Evolutionary conservation across 176 grass and related monocot genomes (phyloP).

Genomic region (Dactylis glomerata): DNA sequence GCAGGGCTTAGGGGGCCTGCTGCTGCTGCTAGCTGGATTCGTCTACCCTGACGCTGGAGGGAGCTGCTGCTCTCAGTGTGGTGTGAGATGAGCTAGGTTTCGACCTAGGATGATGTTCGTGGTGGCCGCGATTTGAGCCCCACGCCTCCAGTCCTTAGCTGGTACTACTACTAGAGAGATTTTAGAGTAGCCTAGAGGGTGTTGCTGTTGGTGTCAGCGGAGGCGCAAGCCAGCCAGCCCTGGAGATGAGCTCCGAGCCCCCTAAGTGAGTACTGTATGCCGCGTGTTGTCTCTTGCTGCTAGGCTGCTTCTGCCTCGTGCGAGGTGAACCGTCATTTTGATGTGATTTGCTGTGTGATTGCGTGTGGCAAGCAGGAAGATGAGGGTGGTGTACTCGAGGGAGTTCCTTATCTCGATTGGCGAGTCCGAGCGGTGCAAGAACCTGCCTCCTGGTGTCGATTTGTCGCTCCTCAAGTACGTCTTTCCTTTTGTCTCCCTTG

Average conservation of each 20-base stretch:
- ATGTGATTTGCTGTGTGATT: neutral
- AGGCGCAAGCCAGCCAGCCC: neutral
- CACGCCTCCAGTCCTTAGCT: neutral
- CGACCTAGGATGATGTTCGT: neutral
- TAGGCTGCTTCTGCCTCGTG: neutral
- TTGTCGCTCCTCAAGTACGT: slow-evolving; percentile 52
- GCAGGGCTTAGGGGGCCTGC: neutral
- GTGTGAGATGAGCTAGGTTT: slow-evolving; percentile 13
- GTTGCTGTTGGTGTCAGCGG: neutral
- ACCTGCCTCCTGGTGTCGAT: slow-evolving; percentile 64
- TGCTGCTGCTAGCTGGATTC: neutral
- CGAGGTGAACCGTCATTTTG: neutral
- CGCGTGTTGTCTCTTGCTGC: neutral
- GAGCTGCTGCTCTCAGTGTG: neutral
- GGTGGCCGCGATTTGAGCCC: neutral
- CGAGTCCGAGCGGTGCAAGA: slow-evolving; percentile 59
- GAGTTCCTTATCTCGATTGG: slow-evolving; percentile 70
- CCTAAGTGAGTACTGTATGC: neutral
- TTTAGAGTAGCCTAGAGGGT: neutral
- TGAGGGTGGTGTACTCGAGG: slow-evolving; percentile 60
- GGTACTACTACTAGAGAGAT: neutral
- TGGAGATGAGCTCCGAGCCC: slow-evolving; percentile 29
- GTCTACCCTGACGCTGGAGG: neutral
- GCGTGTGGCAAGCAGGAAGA: slow-evolving; percentile 30
- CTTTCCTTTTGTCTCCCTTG: neutral